Conservation (phyloP, 1,284 basidiomycete genomes). For the Meripilus lineatus region DNA sequence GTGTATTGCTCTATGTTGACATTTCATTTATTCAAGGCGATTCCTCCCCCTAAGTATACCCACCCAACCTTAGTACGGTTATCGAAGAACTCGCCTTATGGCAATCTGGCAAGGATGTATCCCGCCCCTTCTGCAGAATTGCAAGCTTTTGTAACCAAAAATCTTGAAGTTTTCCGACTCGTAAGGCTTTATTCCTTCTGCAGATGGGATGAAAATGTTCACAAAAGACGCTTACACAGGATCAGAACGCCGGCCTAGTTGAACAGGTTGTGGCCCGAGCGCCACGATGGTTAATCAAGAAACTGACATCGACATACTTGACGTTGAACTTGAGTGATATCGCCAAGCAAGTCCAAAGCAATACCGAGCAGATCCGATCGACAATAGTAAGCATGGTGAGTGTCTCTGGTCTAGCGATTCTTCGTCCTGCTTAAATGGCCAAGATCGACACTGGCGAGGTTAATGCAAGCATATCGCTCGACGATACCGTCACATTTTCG, state of each 20-base stretch:
- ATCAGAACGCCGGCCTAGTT: conserved; percentile 68
- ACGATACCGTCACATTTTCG: conserved; percentile 68
- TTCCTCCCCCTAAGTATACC: conserved; percentile 65
- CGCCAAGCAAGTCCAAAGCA: conserved; percentile 52
- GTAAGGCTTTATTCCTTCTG: conserved; percentile 30
- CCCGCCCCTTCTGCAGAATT: conserved; percentile 45
- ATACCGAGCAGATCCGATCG: conserved; percentile 48
- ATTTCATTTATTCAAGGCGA: conserved; percentile 33
- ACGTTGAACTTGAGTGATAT: conserved; percentile 70
- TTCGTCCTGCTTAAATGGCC: not conserved
- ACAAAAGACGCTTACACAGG: conserved; percentile 34
- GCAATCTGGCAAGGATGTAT: conserved; percentile 56
- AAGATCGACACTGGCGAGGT: conserved; percentile 70
- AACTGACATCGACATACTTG: conserved; percentile 74
- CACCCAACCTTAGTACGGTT: conserved; percentile 48
- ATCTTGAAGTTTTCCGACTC: conserved; percentile 42
- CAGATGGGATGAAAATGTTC: not conserved
- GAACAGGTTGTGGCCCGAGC: conserved; percentile 59
- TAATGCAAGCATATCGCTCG: conserved; percentile 54
- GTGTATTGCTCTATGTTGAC: not conserved
- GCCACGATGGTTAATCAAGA: conserved; percentile 70
- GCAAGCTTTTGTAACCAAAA: conserved; percentile 44
- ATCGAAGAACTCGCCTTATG: conserved; percentile 61
- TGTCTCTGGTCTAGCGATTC: conserved; percentile 5
- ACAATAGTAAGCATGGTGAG: conserved; percentile 70